Conservation (phyloP, 768 basidiomycete species). For the Agaricus sinodeliciosus region DNA sequence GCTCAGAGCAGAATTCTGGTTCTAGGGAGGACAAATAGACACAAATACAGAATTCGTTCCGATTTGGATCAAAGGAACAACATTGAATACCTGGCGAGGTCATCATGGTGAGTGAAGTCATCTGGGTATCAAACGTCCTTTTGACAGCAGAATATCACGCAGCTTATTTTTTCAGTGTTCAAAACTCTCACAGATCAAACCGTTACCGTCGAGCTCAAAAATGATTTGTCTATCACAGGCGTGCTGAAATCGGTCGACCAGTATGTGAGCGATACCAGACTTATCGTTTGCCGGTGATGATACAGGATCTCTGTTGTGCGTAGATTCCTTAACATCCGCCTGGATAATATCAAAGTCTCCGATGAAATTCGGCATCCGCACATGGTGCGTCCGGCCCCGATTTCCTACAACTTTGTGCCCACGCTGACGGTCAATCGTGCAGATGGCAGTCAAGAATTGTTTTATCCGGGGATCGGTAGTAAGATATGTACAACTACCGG, state of each 20-base stretch:
- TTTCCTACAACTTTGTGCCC: neutral
- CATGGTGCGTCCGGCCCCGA: slow-evolving; percentile 58
- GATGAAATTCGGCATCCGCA: slow-evolving; percentile 95
- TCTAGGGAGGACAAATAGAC: neutral
- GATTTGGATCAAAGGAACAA: neutral
- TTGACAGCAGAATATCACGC: neutral
- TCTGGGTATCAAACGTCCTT: neutral
- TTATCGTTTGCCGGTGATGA: neutral
- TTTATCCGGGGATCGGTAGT: slow-evolving; percentile 99
- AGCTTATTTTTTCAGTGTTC: slow-evolving; percentile 98
- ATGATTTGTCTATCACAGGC: slow-evolving; percentile 95
- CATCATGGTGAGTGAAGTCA: slow-evolving; percentile 2
- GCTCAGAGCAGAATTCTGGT: neutral
- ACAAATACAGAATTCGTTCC: neutral
- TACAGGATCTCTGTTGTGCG: slow-evolving; percentile 5
- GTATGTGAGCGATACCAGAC: slow-evolving; percentile 40
- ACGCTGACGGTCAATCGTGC: slow-evolving; percentile 1
- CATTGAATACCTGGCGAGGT: neutral
- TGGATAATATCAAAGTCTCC: slow-evolving; percentile 89
- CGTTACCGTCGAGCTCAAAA: slow-evolving; percentile 97
- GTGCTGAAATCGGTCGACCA: slow-evolving; percentile 97
- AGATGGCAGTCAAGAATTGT: slow-evolving; percentile 99
- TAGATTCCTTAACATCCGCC: slow-evolving; percentile 92
- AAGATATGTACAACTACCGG: slow-evolving; percentile 92
- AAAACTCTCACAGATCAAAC: slow-evolving; percentile 97